These are phyloP conservation scores for Penicillium hesseltinei DNA, from an alignment of 2,329 filamentous ascomycete species.

Conservation along the genomic window DNA sequence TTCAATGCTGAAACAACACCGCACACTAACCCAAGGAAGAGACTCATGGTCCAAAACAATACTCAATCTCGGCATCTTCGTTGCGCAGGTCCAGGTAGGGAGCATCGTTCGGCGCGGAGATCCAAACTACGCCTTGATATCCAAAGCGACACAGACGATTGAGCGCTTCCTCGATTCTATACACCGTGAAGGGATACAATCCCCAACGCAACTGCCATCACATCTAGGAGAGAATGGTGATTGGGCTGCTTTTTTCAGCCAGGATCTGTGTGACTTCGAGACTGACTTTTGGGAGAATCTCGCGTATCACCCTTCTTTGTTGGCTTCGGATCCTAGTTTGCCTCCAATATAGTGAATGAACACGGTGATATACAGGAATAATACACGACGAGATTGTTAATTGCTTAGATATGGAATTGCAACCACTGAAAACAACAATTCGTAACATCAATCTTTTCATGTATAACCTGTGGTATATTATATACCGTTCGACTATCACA, in stretches of 20 bases:
- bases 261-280: conserved; percentile 29
- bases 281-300: conserved; percentile 28
- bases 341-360: conserved; percentile 12
- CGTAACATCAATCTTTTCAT: not conserved
- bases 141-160: conserved; percentile 28
- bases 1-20: conserved; percentile 26
- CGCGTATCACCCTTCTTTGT: conserved; percentile 28
- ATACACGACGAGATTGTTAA: not conserved
- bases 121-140: conserved; percentile 27
- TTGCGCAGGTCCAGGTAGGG: conserved; percentile 28
- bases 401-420: not conserved
- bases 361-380: not conserved
- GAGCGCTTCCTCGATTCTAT: conserved; percentile 28
- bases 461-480: not conserved
- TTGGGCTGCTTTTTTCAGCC: conserved; percentile 24
- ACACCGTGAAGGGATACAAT: conserved; percentile 14
- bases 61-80: conserved; percentile 29
- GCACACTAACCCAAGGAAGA: conserved; percentile 2
- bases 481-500: not conserved
- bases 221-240: conserved; percentile 20
- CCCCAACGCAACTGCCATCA: conserved; percentile 4
- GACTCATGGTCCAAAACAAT: conserved; percentile 18
- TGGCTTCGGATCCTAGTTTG: conserved; percentile 20
- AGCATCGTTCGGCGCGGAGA: conserved; percentile 26
- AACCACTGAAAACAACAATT: not conserved